Base-by-base conservation (phyloP, 2,329 filamentous ascomycete genomes). In the Nemania abortiva region DNA sequence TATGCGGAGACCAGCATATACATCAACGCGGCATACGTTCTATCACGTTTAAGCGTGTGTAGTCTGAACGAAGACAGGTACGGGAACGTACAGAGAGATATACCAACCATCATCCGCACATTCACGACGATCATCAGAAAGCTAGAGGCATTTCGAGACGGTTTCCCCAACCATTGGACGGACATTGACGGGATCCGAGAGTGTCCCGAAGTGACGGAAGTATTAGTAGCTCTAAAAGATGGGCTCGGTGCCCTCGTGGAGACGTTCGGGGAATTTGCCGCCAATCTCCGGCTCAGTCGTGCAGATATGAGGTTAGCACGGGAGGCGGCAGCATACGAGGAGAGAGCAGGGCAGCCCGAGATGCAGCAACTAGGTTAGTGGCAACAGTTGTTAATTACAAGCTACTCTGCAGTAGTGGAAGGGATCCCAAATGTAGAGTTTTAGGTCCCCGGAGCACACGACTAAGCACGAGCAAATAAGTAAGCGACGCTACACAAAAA, bases 51-150 rank as follows among this genome's bases (percentile, higher is more conserved):
- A 31, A 88, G 92, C 0, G 87, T 93, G 3, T 87, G 88, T 70
- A 95, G 92, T 79, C 81, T 98, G 63, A 83, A 84, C 3, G 95
- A 98, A 79, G 95, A 98, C 78, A 87, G 87, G 55, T 96, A 90
- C 77, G 95, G 95, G 15, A 92, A 93, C 74, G 95, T 97, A n/a
- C 91, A 97, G 73, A 86, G 90, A 52, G 92, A 96, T 72, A 89
- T 98, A 1, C 89, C 92, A 0, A 82, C 82, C 57, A 90, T 97
- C 65, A 88, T 98, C 59, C 88, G 91, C 55, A 88, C 89, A 1
- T 88, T 97, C 69, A 95, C 93, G 0, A 74, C 79, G 0, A 89
- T 92, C 0, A 90, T 94, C 65, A 86, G 83, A 63, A 89, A 89
- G 72, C 82, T 97, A 3, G 91, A 97, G 75, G 81, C 78, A 1